Evolutionary conservation across 108 stramenopile genomes (phyloP).

Genomic region (Asterionellopsis glacialis): DNA sequence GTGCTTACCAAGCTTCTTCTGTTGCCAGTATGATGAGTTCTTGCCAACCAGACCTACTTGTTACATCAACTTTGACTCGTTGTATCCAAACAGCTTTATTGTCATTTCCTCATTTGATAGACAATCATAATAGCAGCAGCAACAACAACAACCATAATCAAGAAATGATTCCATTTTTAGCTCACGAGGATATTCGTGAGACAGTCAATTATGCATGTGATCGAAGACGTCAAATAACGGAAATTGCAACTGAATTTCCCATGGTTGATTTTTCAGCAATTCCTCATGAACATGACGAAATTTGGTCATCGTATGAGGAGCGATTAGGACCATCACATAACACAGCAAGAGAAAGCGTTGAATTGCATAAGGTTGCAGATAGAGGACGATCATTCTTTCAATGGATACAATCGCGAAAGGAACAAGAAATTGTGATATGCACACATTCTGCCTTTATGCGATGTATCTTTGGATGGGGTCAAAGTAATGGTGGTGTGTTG

Average conservation of each 20-base stretch:
- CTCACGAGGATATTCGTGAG: constrained; percentile 59
- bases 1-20: constrained; percentile 17
- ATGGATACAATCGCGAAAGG: constrained; percentile 23
- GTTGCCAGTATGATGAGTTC: constrained; percentile 14
- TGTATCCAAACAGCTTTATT: constrained; percentile 55
- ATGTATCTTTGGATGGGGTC: constrained; percentile 49
- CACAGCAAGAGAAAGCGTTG: constrained; percentile 37
- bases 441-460: constrained; percentile 59
- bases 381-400: constrained; percentile 33
- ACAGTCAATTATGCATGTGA: constrained; percentile 68
- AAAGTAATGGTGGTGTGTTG: constrained; percentile 25
- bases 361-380: constrained; percentile 36
- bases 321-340: constrained; percentile 19
- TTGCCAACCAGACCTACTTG: constrained; percentile 22
- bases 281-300: constrained; percentile 24
- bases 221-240: constrained; percentile 42
- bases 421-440: constrained; percentile 36
- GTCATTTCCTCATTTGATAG: constrained; percentile 20
- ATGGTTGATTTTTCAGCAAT: constrained; percentile 17
- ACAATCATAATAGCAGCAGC: background rate
- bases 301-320: constrained; percentile 32
- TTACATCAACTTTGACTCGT: constrained; percentile 61
- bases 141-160: background rate
- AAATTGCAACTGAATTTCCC: constrained; percentile 37
- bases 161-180: constrained; percentile 24